These are phyloP conservation scores for Xylaria longipes DNA, from an alignment of 495 filamentous ascomycete genomes.

Conservation along the genomic window DNA sequence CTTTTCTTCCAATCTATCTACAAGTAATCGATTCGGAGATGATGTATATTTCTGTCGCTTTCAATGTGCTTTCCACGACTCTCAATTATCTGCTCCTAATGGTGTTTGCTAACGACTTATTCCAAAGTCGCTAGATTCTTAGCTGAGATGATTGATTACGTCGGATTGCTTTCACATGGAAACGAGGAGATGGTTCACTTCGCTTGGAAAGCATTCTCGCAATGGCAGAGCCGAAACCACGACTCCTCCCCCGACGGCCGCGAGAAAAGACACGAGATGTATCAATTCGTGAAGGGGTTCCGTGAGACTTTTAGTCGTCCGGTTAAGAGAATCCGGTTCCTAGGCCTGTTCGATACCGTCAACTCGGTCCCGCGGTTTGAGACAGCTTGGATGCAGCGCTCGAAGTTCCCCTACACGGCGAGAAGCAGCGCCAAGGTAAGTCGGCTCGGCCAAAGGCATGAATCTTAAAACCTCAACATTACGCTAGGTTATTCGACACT, in stretches of 20 bases:
- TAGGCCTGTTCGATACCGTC: conserved; percentile 77
- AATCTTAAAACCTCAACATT: conserved; percentile 54
- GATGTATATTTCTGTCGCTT: not conserved
- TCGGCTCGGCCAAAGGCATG: conserved; percentile 51
- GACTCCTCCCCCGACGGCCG: conserved; percentile 62
- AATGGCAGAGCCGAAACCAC: conserved; percentile 76
- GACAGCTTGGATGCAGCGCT: conserved; percentile 83
- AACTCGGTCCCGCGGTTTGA: conserved; percentile 86
- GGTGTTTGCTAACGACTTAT: not conserved
- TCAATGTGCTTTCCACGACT: not conserved
- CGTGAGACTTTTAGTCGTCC: conserved; percentile 85
- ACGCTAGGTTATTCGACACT: conserved; percentile 64
- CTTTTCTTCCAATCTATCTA: not conserved
- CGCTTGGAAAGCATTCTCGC: conserved; percentile 87
- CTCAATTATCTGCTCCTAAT: no score
- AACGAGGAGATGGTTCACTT: conserved; percentile 88
- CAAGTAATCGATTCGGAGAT: not conserved
- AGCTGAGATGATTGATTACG: conserved; percentile 85
- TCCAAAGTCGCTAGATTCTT: conserved; percentile 75
- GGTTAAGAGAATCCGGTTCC: conserved; percentile 71
- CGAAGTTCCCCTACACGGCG: conserved; percentile 83
- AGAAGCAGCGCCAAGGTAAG: conserved; percentile 69
- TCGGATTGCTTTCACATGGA: conserved; percentile 79
- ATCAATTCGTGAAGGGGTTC: conserved; percentile 80
- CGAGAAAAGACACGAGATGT: conserved; percentile 64